Percentiles rank a stretch among this genome's conserved stretches.
Conservation (phyloP, 2,329 filamentous ascomycete genomes). For the Talaromyces piceae region DNA sequence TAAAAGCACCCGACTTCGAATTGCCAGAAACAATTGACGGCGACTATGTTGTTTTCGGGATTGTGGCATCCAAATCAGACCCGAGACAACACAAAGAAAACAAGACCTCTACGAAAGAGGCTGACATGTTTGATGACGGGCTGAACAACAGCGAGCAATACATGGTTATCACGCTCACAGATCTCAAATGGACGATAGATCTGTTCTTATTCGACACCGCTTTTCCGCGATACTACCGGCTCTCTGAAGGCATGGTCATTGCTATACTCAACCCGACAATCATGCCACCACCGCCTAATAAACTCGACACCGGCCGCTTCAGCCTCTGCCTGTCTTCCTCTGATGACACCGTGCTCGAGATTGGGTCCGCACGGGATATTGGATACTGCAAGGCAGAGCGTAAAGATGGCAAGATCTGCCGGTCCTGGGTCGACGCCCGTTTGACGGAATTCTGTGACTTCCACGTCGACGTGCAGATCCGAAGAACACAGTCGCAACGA, state of each 20-base stretch:
- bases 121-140: constrained; percentile 44
- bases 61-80: constrained; percentile 81
- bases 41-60: constrained; percentile 82
- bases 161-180: constrained; percentile 82
- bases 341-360: constrained; percentile 81
- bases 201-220: constrained; percentile 87
- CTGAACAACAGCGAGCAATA: constrained; percentile 66
- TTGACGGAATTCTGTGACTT: constrained; percentile 90
- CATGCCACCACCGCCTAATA: constrained; percentile 74
- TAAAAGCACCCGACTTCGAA: constrained; percentile 76
- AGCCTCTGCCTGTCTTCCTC: constrained; percentile 77
- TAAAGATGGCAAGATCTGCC: constrained; percentile 75
- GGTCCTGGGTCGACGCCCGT: constrained; percentile 76
- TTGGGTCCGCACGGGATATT: constrained; percentile 76
- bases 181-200: constrained; percentile 84
- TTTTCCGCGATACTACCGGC: constrained; percentile 88
- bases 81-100: constrained; percentile 56
- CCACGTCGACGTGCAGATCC: constrained; percentile 75
- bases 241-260: constrained; percentile 83
- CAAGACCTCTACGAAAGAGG: constrained; percentile 32
- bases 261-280: constrained; percentile 87
- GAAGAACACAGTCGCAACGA: constrained; percentile 59
- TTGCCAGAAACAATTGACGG: constrained; percentile 68
- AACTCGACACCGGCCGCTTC: constrained; percentile 73
- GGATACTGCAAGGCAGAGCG: constrained; percentile 80